These are phyloP conservation scores for Aspergillus sp. DNA, from an alignment of 2,329 filamentous ascomycete genomes.

Conservation along the genomic window DNA sequence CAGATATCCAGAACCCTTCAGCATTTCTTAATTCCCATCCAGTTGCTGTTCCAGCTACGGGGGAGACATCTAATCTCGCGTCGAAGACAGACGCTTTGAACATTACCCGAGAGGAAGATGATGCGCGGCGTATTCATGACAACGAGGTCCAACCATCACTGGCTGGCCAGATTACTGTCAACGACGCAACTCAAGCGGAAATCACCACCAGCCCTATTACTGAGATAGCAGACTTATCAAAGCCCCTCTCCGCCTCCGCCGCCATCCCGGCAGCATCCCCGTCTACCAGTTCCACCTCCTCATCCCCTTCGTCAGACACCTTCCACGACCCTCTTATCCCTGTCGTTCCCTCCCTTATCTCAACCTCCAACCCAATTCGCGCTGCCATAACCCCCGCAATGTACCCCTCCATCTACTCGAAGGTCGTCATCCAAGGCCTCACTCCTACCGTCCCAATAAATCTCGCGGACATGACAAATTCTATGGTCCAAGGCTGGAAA, in stretches of 20 bases:
- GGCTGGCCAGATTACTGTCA: conserved; percentile 14
- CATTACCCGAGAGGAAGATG: conserved; percentile 20
- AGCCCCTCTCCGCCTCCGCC: conserved; percentile 41
- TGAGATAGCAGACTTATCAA: conserved; percentile 21
- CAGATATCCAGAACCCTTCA: not conserved
- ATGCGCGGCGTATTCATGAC: not conserved
- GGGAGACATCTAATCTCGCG: conserved; percentile 16
- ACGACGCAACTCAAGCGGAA: conserved; percentile 20
- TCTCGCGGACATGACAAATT: conserved; percentile 73
- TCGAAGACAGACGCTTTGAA: conserved; percentile 22
- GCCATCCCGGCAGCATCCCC: conserved; percentile 21
- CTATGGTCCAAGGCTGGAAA: conserved; percentile 89
- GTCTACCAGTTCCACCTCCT: conserved; percentile 27
- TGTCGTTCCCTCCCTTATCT: conserved; percentile 70
- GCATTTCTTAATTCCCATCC: not conserved
- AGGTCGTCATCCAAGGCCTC: conserved; percentile 76
- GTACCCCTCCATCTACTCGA: conserved; percentile 84
- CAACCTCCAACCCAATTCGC: conserved; percentile 72
- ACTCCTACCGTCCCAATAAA: conserved; percentile 89
- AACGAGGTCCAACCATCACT: conserved; percentile 23
- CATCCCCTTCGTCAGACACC: conserved; percentile 7
- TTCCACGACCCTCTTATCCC: conserved; percentile 63
- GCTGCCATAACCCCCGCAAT: conserved; percentile 70
- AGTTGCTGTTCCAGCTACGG: not conserved
- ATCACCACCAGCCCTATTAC: conserved; percentile 26